phyloP scores from a whole-genome alignment of 2,329 filamentous ascomycete species.

The Penicillium glabrum region DNA sequence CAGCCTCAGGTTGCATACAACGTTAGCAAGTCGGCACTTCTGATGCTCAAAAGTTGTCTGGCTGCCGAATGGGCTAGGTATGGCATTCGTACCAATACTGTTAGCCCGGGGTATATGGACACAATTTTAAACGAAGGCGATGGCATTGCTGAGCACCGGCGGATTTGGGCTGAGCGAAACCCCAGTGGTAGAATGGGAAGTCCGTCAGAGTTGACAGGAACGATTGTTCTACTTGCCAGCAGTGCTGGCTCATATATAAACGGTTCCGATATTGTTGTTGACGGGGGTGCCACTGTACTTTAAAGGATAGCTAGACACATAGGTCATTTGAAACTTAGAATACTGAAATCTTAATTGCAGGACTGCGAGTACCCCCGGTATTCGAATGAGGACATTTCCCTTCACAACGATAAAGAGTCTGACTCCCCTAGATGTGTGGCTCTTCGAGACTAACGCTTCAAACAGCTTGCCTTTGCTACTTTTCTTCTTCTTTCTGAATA shows the following conservation, averaged over 20 bases:
- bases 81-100: slow-evolving; percentile 69
- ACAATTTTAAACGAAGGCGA: slow-evolving; percentile 70
- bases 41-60: slow-evolving; percentile 63
- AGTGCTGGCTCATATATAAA: slow-evolving; percentile 67
- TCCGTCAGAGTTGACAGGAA: slow-evolving; percentile 63
- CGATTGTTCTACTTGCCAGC: slow-evolving; percentile 61
- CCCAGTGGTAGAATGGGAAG: slow-evolving; percentile 66
- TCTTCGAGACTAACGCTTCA: no score
- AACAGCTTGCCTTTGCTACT: no score
- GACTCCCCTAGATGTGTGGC: no score
- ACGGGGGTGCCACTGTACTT: slow-evolving; percentile 49
- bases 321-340: no score
- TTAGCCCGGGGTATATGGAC: slow-evolving; percentile 76
- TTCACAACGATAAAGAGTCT: no score
- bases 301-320: background rate
- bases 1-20: slow-evolving; percentile 74
- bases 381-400: no score
- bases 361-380: no score
- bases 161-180: slow-evolving; percentile 59
- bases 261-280: slow-evolving; percentile 64
- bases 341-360: no score
- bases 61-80: slow-evolving; percentile 72
- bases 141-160: slow-evolving; percentile 54
- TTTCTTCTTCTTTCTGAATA: no score
- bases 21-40: slow-evolving; percentile 66